Conservation (phyloP, 768 basidiomycete species). For the Kwoniella europaea region DNA sequence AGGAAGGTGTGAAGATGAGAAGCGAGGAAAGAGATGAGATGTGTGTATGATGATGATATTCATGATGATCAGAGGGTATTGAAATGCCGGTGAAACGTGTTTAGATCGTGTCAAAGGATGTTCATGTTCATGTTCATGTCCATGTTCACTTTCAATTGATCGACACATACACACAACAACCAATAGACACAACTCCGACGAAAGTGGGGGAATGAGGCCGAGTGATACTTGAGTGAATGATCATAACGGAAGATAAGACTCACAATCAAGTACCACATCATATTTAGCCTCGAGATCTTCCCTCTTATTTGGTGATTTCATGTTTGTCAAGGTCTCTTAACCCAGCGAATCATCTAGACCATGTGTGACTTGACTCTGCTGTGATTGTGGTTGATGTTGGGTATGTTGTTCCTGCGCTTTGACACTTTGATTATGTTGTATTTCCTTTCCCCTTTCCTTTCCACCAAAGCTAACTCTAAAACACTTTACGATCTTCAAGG, state of each 20-base stretch:
- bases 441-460: neutral
- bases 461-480: neutral
- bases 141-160: neutral
- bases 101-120: slow-evolving; percentile 6
- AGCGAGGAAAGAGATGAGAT: neutral
- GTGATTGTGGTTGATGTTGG: neutral
- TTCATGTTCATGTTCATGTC: neutral
- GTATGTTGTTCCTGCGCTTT: slow-evolving; percentile 10
- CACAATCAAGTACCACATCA: slow-evolving; percentile 55
- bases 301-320: slow-evolving; percentile 34
- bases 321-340: neutral
- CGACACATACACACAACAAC: neutral
- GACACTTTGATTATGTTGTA: neutral
- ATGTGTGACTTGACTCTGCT: neutral
- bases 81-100: slow-evolving; percentile 14
- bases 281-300: slow-evolving; percentile 55
- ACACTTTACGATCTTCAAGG: neutral
- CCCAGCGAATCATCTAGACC: neutral
- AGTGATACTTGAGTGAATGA: neutral
- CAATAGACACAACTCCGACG: neutral
- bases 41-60: neutral
- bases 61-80: neutral
- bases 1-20: neutral
- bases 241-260: slow-evolving; percentile 25
- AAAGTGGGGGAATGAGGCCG: neutral